Evolutionary conservation across 805 yeast species (phyloP), one percentile per base, ranked within the genome.

Genomic region (Candida maesae): DNA sequence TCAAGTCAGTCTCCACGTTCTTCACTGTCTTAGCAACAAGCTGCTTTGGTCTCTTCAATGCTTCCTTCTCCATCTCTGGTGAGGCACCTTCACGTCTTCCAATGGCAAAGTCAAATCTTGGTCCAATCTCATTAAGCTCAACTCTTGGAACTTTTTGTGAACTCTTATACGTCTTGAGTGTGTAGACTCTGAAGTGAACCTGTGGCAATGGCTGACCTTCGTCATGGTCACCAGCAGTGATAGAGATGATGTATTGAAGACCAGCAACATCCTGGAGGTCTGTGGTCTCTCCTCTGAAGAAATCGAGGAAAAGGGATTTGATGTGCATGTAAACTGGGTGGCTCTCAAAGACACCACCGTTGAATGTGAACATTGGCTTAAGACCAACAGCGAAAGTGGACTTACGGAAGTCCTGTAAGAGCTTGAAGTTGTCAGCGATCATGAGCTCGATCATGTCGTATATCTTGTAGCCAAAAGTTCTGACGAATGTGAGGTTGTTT

Each of bases 391-490:
- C 78, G 65, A 90, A 88, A 1, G 96, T 88, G 41, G 71, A 60
- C 52, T 83, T 81, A 52, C 76, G 80, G 73, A 93, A 93, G 54
- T 91, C 97, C 45, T 74, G 65, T 41, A 93, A 71, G 29, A 90
- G 68, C 61, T 88, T 87, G 59, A 63, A 77, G 61, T 82, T 78
- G 30, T 77, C 76, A 45, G 79, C 78, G 32, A 87, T 76, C 41
- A 83, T 75, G 46, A 93, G 71, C 68, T 93, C 99, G 55, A 93
- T 71, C 96, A 93, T 91, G 61, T 93, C 99, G 61, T 83, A 91
- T 11, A 93, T 67, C 63, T 88, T 85, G 66, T 78, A 85, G 60
- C 89, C 88, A 71, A 93, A 93, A 35, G 95, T 88, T 60, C 99
- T 77, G 24, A 82, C 71, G 64, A 90, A 91, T 2, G 93, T 86